Evolutionary conservation across 2,329 filamentous ascomycete genomes (phyloP), one percentile per base, ranked within the genome.

Genomic region (Diplodia mutila): DNA sequence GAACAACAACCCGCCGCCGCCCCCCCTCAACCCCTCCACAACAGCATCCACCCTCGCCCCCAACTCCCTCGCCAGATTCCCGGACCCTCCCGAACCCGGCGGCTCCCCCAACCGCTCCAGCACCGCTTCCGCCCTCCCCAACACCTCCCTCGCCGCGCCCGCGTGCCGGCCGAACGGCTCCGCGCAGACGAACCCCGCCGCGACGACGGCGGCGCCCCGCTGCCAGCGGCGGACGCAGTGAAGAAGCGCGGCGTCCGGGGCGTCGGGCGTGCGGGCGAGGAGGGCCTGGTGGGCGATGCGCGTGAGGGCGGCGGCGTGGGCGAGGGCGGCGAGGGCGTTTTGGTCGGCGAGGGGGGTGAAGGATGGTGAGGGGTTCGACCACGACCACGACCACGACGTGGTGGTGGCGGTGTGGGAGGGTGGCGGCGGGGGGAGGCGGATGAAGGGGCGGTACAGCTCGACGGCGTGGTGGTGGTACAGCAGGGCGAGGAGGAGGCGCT

Each of bases 101-200:
- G 6, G 6, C 8, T 4, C 29, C 5, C 8, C 32, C 32, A 59
- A 29, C 1, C 27, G 3, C 21, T 59, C 54, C 18, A 59, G 27
- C 9, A 59, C 54, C 0, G 34, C 9, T 4, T 25, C 21, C n/a
- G 54, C 54, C 21, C 21, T 46, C 37, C 34, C 11, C 12, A 59
- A 7, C 6, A 29, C 54, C 21, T 27, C 37, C 23, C 37, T n/a
- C 16, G 54, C 54, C 4, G 37, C 23, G 1, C n/a, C 23, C 4
- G 75, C 75, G 0, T 71, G 70, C 5, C 74, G 68, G 11, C 75
- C 69, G 1, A 73, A 48, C 0, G 81, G 80, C 61, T 80, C 75
- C 0, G 79, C 78, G 0, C 83, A 68, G 1, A 80, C 70, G 67
- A 79, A 84, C 3, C 80, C 81, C 8, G 82, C 67, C 1, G 82